Base-by-base conservation (phyloP, 1,139 yeast genomes). In the Petasospora fabianii region DNA sequence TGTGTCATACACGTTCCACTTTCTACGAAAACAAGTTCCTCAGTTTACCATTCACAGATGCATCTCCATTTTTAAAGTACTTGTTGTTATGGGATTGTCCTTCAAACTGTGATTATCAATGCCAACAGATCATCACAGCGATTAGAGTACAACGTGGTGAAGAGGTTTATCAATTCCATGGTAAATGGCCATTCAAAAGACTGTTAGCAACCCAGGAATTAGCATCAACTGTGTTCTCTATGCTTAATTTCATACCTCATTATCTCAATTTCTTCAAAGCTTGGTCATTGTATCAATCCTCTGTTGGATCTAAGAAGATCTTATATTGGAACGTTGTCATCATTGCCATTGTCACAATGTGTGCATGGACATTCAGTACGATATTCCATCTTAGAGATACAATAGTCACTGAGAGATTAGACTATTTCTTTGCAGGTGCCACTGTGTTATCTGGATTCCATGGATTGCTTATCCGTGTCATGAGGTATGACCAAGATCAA, bases 101-200 rank as follows among this genome's bases (percentile, higher is more conserved):
- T 9, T 75, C 80, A 34, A 82, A 92, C 57, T 92, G 98, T 62
- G 97, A 92, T 61, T 92, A 92, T 61, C 83, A 78, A 50, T 92
- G 98, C 59, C 97, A 92, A 60, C 77, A 85, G 43, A 59, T 75
- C 13, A 68, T 90, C 32, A 88, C 96, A 0, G 52, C 55, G 3
- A 65, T 71, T 34, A 67, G 96, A 17, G 65, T 67, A 15, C 49
- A 46, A 0, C 51, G 63, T 3, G 68, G 69, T 8, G 71, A 74
- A 39, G 79, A 77, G 40, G 65, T 86, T 2, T 73, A 73, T 34
- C 98, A 92, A 58, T 92, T 87, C 62, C 97, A 92, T 60, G 98
- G 98, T 0, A 92, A 92, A 62, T 92, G 98, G 98, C 97, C 97
- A 3, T 92, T 92, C 55, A 50, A 67, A 30, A 70, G 98, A 40